phyloP scores from a whole-genome alignment of 2,329 filamentous ascomycete species.

The Septoria petroselini region DNA sequence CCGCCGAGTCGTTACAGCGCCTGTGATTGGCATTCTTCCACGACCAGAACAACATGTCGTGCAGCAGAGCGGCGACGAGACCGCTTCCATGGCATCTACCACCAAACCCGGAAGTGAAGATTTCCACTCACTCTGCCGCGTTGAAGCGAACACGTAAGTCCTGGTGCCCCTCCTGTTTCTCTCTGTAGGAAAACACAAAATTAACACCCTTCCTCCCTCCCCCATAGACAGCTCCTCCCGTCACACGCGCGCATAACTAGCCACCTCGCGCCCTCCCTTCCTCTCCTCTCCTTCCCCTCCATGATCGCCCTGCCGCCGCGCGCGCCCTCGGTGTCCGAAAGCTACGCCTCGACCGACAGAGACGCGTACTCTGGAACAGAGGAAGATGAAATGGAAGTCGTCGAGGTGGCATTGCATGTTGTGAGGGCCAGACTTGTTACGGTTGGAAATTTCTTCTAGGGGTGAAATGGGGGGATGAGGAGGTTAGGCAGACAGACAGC shows the following conservation, averaged over 20 bases:
- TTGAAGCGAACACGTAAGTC: not conserved
- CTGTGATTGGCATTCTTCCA: not conserved
- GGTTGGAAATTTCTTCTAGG: too few relatives aligned
- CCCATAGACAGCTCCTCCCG: not conserved
- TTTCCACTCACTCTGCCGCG: not conserved
- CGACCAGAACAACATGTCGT: not conserved
- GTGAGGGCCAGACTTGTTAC: too few relatives aligned
- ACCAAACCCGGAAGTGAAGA: not conserved
- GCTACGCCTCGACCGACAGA: not conserved
- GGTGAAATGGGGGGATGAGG: too few relatives aligned
- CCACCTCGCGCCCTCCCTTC: not conserved
- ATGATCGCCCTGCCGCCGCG: not conserved
- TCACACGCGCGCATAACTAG: not conserved
- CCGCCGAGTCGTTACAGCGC: not conserved
- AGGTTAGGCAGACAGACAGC: too few relatives aligned
- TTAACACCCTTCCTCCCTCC: not conserved
- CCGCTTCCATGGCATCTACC: not conserved
- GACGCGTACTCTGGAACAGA: not conserved
- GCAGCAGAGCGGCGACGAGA: slow-evolving; percentile 5
- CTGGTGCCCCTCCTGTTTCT: not conserved
- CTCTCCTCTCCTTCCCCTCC: slow-evolving; percentile 6
- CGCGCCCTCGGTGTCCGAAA: not conserved
- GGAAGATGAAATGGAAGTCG: not conserved
- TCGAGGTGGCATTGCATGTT: too few relatives aligned
- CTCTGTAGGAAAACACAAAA: not conserved